Evolutionary conservation across 2,329 filamentous ascomycete species (phyloP), one percentile per base, ranked within the genome.

Genomic region (Epichloe baconii): DNA sequence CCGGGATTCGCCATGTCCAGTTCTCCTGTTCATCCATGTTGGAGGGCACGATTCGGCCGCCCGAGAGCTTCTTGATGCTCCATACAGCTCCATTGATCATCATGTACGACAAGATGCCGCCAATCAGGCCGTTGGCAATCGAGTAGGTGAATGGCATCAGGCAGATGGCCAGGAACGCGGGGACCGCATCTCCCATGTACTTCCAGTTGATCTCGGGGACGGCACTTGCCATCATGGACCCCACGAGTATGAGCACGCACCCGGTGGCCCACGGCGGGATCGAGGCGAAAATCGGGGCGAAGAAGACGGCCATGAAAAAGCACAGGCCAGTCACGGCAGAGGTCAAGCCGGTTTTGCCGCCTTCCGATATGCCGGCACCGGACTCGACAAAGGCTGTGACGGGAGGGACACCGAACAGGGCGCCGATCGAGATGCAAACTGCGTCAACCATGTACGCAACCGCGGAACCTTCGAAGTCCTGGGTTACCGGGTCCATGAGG

Each of bases 101-200:
- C 44, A 84, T 83, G 67, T 94, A 94, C 40, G 80, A 80, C 60
- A 83, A 74, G 60, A 94, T 85, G 49, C 88, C 86, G 1, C 79
- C 86, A 58, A 94, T 94, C 15, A 95, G 74, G 46, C 88, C 88
- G 61, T 94, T 86, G 12, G 88, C 86, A 61, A 94, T 93, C 41
- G 82, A 87, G 72, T 93, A 95, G 1, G 86, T 89, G 68, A 94
- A 93, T 0, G 88, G 88, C 88, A 95, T 94, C 54, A 90, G 70
- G 52, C 83, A 80, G 56, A 95, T 85, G 48, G 86, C 89, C 37
- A 94, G 71, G 69, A 94, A 94, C 3, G 88, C 87, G 0, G 88
- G 88, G 23, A 94, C 76, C 1, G 86, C 83, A 64, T 95, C 88
- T 49, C 88, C 88, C 54, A 88, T 74, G 68, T 95, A 94, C 45